Conservation (phyloP, 192 early-diverging fungal genomes). For the Rhizophagus sp. region DNA sequence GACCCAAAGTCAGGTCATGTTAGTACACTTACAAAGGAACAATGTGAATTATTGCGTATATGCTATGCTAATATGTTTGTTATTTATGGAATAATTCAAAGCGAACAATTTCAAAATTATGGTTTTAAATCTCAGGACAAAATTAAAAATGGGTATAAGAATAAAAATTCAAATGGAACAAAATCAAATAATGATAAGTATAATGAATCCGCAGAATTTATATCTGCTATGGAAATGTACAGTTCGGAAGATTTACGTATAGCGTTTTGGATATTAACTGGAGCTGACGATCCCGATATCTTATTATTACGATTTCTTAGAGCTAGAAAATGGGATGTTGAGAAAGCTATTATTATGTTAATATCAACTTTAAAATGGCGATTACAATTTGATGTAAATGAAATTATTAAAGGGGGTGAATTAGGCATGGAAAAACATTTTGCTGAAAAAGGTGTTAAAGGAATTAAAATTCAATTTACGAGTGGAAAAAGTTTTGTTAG, state of each 20-base stretch:
- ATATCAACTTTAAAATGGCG: slow-evolving; percentile 75
- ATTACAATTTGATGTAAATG: slow-evolving; percentile 55
- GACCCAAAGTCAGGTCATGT: slow-evolving; percentile 41
- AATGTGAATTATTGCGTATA: slow-evolving; percentile 37
- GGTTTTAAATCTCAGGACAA: not conserved
- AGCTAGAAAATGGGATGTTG: slow-evolving; percentile 86
- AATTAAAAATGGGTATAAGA: not conserved
- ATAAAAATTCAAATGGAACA: not conserved
- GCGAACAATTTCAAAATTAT: not conserved
- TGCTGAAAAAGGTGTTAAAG: slow-evolving; percentile 6
- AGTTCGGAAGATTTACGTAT: slow-evolving; percentile 38
- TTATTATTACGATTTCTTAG: slow-evolving; percentile 80
- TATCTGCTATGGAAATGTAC: slow-evolving; percentile 17
- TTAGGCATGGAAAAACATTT: slow-evolving; percentile 22
- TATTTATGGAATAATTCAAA: not conserved
- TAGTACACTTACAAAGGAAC: slow-evolving; percentile 37
- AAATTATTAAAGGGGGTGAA: slow-evolving; percentile 35
- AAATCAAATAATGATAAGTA: slow-evolving; percentile 17
- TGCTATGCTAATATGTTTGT: slow-evolving; percentile 34
- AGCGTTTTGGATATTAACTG: slow-evolving; percentile 57
- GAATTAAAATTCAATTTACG: slow-evolving; percentile 43
- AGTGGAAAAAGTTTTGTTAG: slow-evolving; percentile 51
- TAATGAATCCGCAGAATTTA: slow-evolving; percentile 14
- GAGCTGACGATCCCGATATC: slow-evolving; percentile 68
- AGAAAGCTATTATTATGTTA: slow-evolving; percentile 74